Base-by-base conservation (phyloP, 1,139 yeast genomes). In the Diutina neorugosa region DNA sequence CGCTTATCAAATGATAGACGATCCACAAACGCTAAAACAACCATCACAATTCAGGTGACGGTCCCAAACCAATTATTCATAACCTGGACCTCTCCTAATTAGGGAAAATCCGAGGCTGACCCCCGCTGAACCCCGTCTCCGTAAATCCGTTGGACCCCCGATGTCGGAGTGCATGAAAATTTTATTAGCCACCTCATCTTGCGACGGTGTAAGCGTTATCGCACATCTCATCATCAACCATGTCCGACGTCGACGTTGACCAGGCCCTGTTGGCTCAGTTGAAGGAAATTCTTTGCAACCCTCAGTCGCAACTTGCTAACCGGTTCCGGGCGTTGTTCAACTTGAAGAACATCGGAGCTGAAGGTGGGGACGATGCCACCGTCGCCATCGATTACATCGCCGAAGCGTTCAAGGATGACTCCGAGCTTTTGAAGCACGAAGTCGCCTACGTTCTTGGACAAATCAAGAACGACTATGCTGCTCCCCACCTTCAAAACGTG, bases 381-480 rank as follows among this genome's bases (percentile, higher is more conserved):
- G 70, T 62, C 55, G 98, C 98, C 53, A 81, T 93, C 54, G 80
- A 84, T 54, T 86, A 88, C 71, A 91, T 94, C 58, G 87, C 93
- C 51, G 93, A 83, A 61, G 76, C 84, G 54, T 94, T 94, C 65
- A 62, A 67, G 48, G 97, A 89, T 64, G 80, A 81, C 55, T 85
- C 96, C n/a, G 98, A 94, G 69, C 78, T 94, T 54, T 77, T 94
- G 65, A 94, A 94, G 71, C 99, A 94, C 66, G 99, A 94, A 69
- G 95, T 93, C 54, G 98, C 98, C 6, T 94, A 94, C 63, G 98
- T 93, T n/a, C 74, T 94, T 58, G 99, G 99, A 48, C 99, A 94
- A 69, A 90, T 97, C 53, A 83, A 86, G 64, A 91, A 91, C 69
- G 65, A 83, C 60, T 69, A 79, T 54, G 91, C 96, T 54, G 87